Evolutionary conservation across 23 red algal species (phyloP), one percentile per base, ranked within the genome.

Genomic region (Gracilaria domingensis): DNA sequence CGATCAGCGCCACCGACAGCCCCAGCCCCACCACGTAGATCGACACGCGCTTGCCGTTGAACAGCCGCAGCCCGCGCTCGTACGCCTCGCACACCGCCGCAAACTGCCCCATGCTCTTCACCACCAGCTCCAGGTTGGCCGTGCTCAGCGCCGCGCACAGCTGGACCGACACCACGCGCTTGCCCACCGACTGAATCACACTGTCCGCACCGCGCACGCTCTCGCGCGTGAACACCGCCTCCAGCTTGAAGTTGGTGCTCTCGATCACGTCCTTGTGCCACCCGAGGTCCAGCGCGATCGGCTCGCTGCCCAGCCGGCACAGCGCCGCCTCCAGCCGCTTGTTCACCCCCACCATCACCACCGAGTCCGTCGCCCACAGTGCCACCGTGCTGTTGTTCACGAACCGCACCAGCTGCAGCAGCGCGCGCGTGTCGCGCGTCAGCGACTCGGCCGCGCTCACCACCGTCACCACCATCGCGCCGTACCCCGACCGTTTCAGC

Each of bases 1-100:
- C 59, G 60, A 88, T 78, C 36, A 88, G 70, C 33, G 71, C 71
- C 0, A 75, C 30, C 33, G 61, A 75, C 7, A 88, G 5, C 21
- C 39, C 16, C 51, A 88, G 38, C 26, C 84, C 84, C 38, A 88
- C 71, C 58, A 32, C 84, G 45, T 88, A 88, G 6, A 88, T 88
- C 0, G 84, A 58, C 23, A 88, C 49, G 32, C 84, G 84, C 71
- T 88, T 88, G 42, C 84, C 84, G 70, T 88, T 88, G 65, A 88
- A 88, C 71, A 70, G 24, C 16, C 84, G 64, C 45, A 75, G 40
- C 32, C 84, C 84, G 30, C 67, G 65, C 44, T 88, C 84, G 26
- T 59, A 48, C 37, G 84, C 65, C 69, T 88, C 84, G 71, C 84
- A 88, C 49, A 88, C 84, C 14, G 84, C 84, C 44, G 67, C 84